Base-by-base conservation (phyloP, 192 early-diverging fungal species). In the Spinellus fusiger region DNA sequence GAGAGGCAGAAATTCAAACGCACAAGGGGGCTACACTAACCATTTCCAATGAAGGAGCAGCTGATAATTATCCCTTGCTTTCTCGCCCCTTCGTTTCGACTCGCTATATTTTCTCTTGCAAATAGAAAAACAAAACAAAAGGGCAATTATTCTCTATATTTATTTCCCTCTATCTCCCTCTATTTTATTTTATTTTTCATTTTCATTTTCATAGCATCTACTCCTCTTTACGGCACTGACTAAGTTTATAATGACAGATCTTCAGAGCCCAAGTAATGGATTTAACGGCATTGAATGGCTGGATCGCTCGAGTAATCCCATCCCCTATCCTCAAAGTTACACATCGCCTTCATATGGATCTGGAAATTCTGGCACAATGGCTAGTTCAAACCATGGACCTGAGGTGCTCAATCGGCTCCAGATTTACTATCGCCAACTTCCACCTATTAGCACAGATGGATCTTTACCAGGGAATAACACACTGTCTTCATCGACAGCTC, bases 181-280 rank as follows among this genome's bases (percentile, higher is more conserved):
- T 22, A 49, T 49, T 25, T 49, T 49, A 49, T 25, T 49, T 49
- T 49, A 49, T 49, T 49, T 49, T 18, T 49, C 23, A 23, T 51
- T 25, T 29, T 22, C 20, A 23, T 51, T 22, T 51, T 12, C 12
- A 6, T 44, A n/a, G 10, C 48, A 49, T 49, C 5, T 49, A 49
- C 6, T 49, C 48, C 22, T 23, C 13, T 51, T 4, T 23, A 27
- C 27, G 18, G 6, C 18, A 12, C 7, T 18, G 8, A 25, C 13
- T 49, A 12, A 22, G 5, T 49, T 25, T 18, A 49, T 49, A 9
- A 51, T 51, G 49, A 51, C 49, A 4, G 49, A 51, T 12, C 49
- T 51, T 3, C 49, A 51, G 12, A 51, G 49, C 49, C 49, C 49
- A 4, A 51, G 49, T 22, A 27, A 23, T 22, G 49, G 49, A 23